A percentile compares a stretch with the other conserved stretches of the same genome.
Evolutionary conservation across 1,284 basidiomycete genomes (phyloP).

Genomic region (Pyrrhoderma lamaoense): DNA sequence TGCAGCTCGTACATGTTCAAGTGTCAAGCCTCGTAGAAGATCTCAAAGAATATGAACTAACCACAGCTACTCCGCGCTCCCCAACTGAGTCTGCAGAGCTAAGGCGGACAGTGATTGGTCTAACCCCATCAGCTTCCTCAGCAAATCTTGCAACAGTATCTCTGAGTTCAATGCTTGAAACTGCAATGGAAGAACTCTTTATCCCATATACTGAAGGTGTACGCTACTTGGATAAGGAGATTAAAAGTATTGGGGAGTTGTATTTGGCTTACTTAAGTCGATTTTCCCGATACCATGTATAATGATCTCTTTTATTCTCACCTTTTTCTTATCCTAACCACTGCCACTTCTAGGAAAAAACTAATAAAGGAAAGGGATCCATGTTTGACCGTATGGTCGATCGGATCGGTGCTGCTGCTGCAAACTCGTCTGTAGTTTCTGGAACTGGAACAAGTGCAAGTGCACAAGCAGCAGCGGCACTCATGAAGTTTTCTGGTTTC

Average conservation of each 20-base stretch:
- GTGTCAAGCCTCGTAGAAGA: constrained; percentile 83
- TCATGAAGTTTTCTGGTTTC: constrained; percentile 79
- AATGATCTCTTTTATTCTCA: constrained; percentile 25
- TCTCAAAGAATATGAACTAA: constrained; percentile 86
- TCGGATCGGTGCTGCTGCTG: constrained; percentile 75
- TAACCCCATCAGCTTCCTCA: constrained; percentile 41
- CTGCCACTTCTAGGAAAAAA: constrained; percentile 47
- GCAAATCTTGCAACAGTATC: constrained; percentile 31
- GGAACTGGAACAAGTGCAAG: constrained; percentile 57
- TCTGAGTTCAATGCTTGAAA: constrained; percentile 84
- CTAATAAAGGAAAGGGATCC: constrained; percentile 77
- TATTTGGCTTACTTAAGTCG: constrained; percentile 70
- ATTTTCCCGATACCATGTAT: constrained; percentile 88
- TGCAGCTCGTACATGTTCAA: constrained; percentile 83
- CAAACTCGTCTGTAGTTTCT: constrained; percentile 43
- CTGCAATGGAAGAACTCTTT: constrained; percentile 93
- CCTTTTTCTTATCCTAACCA: not conserved
- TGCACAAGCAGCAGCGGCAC: constrained; percentile 71
- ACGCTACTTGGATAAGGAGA: constrained; percentile 90
- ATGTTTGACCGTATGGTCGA: constrained; percentile 91
- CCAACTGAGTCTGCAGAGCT: constrained; percentile 56
- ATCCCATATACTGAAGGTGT: constrained; percentile 90
- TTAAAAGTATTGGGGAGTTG: constrained; percentile 77
- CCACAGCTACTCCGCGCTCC: constrained; percentile 54
- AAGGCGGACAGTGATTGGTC: constrained; percentile 43